Percentiles rank a stretch among this genome's conserved stretches.
phyloP scores from a whole-genome alignment of 805 yeast species.

The Myxozyma kluyveri region DNA sequence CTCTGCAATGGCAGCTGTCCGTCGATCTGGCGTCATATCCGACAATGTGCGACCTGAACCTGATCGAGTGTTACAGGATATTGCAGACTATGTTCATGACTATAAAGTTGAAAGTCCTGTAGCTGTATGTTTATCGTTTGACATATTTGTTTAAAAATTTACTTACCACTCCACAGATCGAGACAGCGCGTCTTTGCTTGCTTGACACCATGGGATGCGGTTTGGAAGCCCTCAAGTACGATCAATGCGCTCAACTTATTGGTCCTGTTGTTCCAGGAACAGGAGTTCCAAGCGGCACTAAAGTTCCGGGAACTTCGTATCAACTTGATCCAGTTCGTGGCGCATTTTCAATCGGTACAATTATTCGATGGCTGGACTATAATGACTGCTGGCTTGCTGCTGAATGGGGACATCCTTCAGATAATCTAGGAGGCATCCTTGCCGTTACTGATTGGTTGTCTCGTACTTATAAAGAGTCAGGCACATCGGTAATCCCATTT shows the following conservation, averaged over 20 bases:
- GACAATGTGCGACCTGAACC: constrained; percentile 54
- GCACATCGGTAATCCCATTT: constrained; percentile 36
- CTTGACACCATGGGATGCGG: constrained; percentile 62
- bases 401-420: constrained; percentile 70
- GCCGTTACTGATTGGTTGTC: constrained; percentile 59
- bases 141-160: background rate
- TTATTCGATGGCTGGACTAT: constrained; percentile 60
- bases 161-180: constrained; percentile 29
- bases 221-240: constrained; percentile 54
- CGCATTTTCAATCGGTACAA: constrained; percentile 56
- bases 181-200: constrained; percentile 56
- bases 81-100: constrained; percentile 51
- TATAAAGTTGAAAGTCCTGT: constrained; percentile 46
- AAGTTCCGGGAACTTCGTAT: constrained; percentile 51
- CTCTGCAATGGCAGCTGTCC: constrained; percentile 8
- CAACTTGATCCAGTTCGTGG: constrained; percentile 57
- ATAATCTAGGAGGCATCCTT: constrained; percentile 57
- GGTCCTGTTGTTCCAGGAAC: constrained; percentile 61
- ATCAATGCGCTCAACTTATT: constrained; percentile 48
- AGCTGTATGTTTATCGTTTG: constrained; percentile 37
- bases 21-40: constrained; percentile 32
- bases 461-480: constrained; percentile 44
- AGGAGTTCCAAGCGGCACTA: constrained; percentile 54
- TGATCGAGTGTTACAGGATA: constrained; percentile 50
- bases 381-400: constrained; percentile 67